Percentiles rank a stretch among this genome's conserved stretches.
These are phyloP conservation scores for Platismatia glauca DNA, from an alignment of 495 filamentous ascomycete species.

Conservation along the genomic window DNA sequence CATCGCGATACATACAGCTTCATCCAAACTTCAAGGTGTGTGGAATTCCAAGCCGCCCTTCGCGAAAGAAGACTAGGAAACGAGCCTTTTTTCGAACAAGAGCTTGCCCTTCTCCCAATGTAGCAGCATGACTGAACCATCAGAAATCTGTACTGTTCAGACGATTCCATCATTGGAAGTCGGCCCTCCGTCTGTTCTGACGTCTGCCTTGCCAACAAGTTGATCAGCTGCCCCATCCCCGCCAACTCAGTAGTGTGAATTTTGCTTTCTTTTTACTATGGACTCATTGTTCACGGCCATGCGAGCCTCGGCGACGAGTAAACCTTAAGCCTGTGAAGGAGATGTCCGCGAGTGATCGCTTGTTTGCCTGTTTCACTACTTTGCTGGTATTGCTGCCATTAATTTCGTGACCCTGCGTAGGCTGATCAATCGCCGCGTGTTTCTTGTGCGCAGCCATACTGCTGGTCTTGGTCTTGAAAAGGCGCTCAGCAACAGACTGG, in stretches of 20 bases:
- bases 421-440: neutral
- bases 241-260: neutral
- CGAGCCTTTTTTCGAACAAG: neutral
- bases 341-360: conserved; percentile 6
- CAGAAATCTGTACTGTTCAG: neutral
- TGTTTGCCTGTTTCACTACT: neutral
- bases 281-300: neutral
- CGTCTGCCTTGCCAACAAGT: neutral
- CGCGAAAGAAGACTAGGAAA: neutral
- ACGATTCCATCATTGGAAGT: neutral
- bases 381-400: neutral
- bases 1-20: neutral
- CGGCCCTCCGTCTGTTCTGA: neutral
- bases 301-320: neutral
- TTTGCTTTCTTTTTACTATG: neutral
- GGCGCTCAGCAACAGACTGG: conserved; percentile 5
- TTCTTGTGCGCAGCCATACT: conserved; percentile 2
- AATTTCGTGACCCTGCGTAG: neutral
- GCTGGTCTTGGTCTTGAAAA: conserved; percentile 4
- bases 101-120: neutral
- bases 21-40: neutral
- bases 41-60: neutral
- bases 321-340: conserved; percentile 4
- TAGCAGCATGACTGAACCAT: neutral
- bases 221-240: neutral